A percentile compares a stretch with the other conserved stretches of the same genome.
These are phyloP conservation scores for Salix udensis DNA, from an alignment of 345 rosid species.

Conservation along the genomic window DNA sequence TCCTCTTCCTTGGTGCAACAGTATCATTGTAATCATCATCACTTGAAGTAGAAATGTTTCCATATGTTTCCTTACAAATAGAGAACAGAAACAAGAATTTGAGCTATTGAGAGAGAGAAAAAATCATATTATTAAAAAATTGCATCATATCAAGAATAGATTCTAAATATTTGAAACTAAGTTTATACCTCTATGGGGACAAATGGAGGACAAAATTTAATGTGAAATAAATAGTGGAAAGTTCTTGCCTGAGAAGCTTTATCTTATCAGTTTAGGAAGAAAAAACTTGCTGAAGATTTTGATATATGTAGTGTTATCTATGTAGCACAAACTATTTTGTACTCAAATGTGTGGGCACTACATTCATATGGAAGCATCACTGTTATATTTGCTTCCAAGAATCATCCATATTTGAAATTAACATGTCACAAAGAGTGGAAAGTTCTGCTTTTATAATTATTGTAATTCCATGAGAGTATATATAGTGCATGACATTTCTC, in stretches of 20 bases:
- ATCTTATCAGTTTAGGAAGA: not conserved
- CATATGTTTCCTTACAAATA: conserved; percentile 71
- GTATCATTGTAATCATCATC: conserved; percentile 60
- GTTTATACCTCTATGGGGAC: not conserved
- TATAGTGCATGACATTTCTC: not conserved
- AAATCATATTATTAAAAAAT: not conserved
- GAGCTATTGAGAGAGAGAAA: conserved; percentile 17
- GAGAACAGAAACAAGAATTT: conserved; percentile 17
- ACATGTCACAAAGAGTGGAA: not conserved
- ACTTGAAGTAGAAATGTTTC: conserved; percentile 30
- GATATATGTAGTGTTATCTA: not conserved
- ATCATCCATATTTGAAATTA: not conserved
- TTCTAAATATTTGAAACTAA: not conserved
- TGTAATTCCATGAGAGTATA: not conserved
- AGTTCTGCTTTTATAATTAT: not conserved
- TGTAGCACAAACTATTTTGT: not conserved
- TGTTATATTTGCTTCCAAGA: conserved; percentile 2
- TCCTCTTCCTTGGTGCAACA: conserved; percentile 35
- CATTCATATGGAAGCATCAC: not conserved
- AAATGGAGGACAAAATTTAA: not conserved
- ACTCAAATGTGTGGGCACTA: not conserved
- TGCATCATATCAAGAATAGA: not conserved
- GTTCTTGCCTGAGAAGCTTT: not conserved
- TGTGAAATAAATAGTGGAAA: not conserved
- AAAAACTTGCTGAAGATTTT: not conserved